phyloP scores from a whole-genome alignment of 331 rosid genomes.

The Malus hybrid region DNA sequence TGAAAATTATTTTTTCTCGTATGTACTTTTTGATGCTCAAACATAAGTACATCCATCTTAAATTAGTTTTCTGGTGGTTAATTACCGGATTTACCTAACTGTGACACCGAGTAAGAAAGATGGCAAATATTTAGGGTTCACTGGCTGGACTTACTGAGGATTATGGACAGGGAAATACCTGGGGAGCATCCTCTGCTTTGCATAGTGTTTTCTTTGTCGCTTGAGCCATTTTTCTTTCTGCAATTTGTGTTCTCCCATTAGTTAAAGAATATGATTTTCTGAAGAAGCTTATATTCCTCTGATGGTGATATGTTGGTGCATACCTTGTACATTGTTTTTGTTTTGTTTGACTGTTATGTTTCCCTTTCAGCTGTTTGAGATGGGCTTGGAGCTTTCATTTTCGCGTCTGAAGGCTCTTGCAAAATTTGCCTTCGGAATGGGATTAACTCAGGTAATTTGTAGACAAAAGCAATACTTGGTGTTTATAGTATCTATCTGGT shows the following conservation, averaged over 20 bases:
- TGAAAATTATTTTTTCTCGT: background rate
- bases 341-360: conserved; percentile 8
- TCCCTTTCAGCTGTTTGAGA: conserved; percentile 85
- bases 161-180: background rate
- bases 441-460: conserved; percentile 82
- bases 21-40: background rate
- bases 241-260: background rate
- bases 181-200: background rate
- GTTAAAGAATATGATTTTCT: background rate
- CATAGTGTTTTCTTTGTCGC: background rate
- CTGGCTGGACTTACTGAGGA: background rate
- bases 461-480: background rate
- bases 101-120: background rate
- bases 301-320: background rate
- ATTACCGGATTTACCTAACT: conserved; percentile 5
- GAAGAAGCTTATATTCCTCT: background rate
- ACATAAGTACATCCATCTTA: background rate
- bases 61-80: background rate
- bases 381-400: conserved; percentile 98
- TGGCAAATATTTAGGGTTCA: background rate
- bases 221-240: background rate
- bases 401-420: conserved; percentile 99
- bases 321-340: background rate
- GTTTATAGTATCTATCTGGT: background rate
- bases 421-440: conserved; percentile 93